phyloP scores from a whole-genome alignment of 192 early-diverging fungal genomes.

The Coemansia sp. region DNA sequence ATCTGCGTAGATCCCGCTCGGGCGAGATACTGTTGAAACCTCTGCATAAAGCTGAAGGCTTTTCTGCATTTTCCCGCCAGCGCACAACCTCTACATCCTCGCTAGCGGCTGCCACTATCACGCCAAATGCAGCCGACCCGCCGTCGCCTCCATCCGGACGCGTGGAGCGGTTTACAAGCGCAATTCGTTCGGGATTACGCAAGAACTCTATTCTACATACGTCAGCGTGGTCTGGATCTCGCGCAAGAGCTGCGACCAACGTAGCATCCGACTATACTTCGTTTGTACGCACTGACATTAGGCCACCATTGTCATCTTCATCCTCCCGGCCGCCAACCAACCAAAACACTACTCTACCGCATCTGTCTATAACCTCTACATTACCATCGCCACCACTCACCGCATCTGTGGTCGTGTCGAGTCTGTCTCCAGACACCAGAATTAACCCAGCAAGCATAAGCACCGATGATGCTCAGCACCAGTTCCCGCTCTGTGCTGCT shows the following conservation, averaged over 20 bases:
- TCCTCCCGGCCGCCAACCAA: neutral
- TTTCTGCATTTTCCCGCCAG: conserved; percentile 20
- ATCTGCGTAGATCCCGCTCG: conserved; percentile 39
- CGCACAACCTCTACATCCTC: conserved; percentile 36
- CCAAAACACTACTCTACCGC: neutral
- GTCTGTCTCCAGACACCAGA: neutral
- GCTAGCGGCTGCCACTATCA: neutral
- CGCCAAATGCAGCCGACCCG: neutral
- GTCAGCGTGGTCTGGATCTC: conserved; percentile 5
- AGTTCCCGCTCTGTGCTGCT: neutral
- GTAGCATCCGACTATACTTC: conserved; percentile 20
- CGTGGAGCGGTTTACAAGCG: conserved; percentile 19
- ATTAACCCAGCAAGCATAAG: neutral
- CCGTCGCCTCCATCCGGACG: conserved; percentile 9
- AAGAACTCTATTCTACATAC: conserved; percentile 1
- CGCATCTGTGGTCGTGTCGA: conserved; percentile 1
- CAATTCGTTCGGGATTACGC: conserved; percentile 21
- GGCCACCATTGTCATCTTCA: neutral
- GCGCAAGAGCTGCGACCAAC: conserved; percentile 25
- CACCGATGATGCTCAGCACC: neutral
- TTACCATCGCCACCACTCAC: conserved; percentile 20
- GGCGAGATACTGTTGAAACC: conserved; percentile 9
- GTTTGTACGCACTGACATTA: neutral
- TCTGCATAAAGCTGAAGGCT: neutral
- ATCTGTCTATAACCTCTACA: neutral